Evolutionary conservation across 371 early-diverging fungal genomes (phyloP).

Genomic region (Mucor irregularis): DNA sequence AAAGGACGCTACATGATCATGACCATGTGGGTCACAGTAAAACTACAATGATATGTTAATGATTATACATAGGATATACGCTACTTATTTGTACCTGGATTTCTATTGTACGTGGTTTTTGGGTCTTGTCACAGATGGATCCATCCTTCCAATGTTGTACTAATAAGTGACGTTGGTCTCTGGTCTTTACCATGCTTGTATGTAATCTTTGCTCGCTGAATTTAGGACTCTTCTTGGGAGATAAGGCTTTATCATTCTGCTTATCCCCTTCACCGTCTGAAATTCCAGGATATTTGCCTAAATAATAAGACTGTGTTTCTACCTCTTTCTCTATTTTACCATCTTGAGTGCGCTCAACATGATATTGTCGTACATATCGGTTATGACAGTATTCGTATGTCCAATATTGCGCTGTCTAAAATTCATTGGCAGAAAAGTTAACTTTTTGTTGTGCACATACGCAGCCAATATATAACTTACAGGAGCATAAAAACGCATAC

Average conservation of each 20-base stretch:
- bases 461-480: slow-evolving; percentile 1
- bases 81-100: slow-evolving; percentile 53
- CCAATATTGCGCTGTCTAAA: slow-evolving; percentile 73
- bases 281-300: slow-evolving; percentile 22
- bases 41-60: slow-evolving; percentile 49
- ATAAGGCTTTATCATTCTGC: neutral
- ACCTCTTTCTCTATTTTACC: slow-evolving; percentile 17
- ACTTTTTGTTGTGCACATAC: neutral
- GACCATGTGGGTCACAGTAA: slow-evolving; percentile 63
- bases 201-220: neutral
- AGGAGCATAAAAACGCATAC: slow-evolving; percentile 50
- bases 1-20: slow-evolving; percentile 59
- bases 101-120: slow-evolving; percentile 66
- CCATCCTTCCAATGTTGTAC: slow-evolving; percentile 75
- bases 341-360: slow-evolving; percentile 40
- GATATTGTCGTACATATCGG: slow-evolving; percentile 72
- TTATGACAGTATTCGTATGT: slow-evolving; percentile 81
- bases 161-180: slow-evolving; percentile 57
- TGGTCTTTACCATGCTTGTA: slow-evolving; percentile 29
- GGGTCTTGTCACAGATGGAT: slow-evolving; percentile 72
- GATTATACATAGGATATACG: neutral
- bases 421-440: too few species aligned
- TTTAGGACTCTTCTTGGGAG: neutral
- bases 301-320: slow-evolving; percentile 33
- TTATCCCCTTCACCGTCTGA: neutral